Evolutionary conservation across 202 grass and related monocot genomes (phyloP).

Genomic region (Schoenoplectus triqueter): DNA sequence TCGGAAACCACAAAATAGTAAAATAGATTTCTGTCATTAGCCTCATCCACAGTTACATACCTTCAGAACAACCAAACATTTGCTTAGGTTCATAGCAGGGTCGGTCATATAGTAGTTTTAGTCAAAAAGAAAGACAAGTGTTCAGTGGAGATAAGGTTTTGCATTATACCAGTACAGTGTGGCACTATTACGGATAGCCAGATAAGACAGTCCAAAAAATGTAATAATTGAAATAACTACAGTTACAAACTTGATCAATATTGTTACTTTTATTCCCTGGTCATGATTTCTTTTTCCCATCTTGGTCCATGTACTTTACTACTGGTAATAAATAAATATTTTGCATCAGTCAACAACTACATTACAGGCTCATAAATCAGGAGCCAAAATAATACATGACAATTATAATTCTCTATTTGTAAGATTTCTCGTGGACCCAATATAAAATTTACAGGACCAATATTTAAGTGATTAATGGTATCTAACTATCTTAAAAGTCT

Average conservation of each 20-base stretch:
- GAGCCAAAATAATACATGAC: background rate
- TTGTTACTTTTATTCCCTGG: background rate
- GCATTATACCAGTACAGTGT: background rate
- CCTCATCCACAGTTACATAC: slow-evolving; percentile 80
- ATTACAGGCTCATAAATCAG: background rate
- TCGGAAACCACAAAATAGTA: slow-evolving; percentile 96
- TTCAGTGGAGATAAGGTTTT: background rate
- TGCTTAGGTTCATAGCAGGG: background rate
- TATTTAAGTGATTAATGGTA: background rate
- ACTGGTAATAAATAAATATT: background rate
- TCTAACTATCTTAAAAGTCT: background rate
- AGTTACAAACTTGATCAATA: background rate
- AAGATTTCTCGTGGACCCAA: background rate
- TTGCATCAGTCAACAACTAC: background rate
- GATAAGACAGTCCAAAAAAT: background rate
- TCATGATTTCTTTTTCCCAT: background rate
- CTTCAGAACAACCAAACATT: slow-evolving; percentile 33
- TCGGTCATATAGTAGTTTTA: background rate
- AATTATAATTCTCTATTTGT: background rate
- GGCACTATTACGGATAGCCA: background rate
- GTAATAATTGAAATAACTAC: background rate
- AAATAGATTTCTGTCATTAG: slow-evolving; percentile 57
- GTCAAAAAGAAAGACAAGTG: background rate
- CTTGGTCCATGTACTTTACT: background rate
- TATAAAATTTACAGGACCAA: slow-evolving; percentile 1